Evolutionary conservation across 2,329 filamentous ascomycete species (phyloP), one percentile per base, ranked within the genome.

Genomic region (Pseudogymnoascus pannorum): DNA sequence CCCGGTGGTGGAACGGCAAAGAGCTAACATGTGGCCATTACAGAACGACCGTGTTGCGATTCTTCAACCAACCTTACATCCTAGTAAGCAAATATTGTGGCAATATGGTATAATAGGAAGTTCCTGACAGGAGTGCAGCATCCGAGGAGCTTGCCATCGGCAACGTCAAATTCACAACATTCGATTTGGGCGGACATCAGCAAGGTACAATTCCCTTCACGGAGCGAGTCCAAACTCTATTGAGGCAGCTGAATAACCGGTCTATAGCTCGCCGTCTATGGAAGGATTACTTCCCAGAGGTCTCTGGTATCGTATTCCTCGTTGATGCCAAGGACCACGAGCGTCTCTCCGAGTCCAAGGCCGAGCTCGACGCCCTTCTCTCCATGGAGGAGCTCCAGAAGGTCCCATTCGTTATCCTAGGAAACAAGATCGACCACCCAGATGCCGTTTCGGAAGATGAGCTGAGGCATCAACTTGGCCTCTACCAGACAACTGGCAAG

Each of bases 401-500:
- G 82, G 94, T 96, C 7, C 94, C 94, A 60, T 97, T 97, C 76
- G 85, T 97, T 64, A 86, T 99, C 69, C 85, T 99, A 66, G 94
- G 94, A 70, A 99, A 99, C 86, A 99, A 99, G 86, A 99, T 99
- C 76, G 94, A 99, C 76, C 92, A 97, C 80, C 92, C 92, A 60
- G 89, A 95, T 69, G 94, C 94, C 65, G 87, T 97, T 60, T 93
- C 89, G 67, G 94, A 99, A 82, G 93, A 97, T 71, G 91, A 97
- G 79, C 84, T 97, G 72, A 86, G 94, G 76, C 88, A 93, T 74
- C 89, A 92, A 75, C 82, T 99, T 63, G 94, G 94, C 65, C 78
- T 99, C 72, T 97, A 95, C 79, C 93, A 97, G 78, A 96, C 92
- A 61, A 96, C 91, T 64, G 92, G 92, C 71, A 96, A 97, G 84